Conservation (phyloP, 2,329 filamentous ascomycete species). For the Penicillium sp. region DNA sequence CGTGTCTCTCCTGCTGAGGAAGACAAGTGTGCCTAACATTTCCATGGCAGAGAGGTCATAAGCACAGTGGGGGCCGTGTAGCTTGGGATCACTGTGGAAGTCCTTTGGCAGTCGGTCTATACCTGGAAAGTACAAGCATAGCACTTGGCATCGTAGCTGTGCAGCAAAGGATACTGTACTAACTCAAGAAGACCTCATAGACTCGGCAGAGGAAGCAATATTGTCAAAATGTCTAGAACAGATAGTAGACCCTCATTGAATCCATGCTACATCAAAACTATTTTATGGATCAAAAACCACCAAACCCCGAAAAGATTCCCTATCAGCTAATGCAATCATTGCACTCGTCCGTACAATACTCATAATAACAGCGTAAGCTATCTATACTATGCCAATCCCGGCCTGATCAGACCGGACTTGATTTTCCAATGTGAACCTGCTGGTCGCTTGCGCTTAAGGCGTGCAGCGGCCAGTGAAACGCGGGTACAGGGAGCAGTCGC, state of each 20-base stretch:
- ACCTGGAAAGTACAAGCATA: too few species aligned
- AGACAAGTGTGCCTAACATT: too few species aligned
- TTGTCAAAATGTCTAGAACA: not conserved
- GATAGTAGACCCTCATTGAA: not conserved
- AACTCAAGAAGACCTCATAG: not conserved
- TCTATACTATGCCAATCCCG: not conserved
- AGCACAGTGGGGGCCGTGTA: too few species aligned
- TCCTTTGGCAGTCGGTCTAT: too few species aligned
- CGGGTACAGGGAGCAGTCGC: constrained; percentile 58
- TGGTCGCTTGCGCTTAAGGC: constrained; percentile 35
- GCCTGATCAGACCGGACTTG: not conserved
- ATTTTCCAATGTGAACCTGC: not conserved
- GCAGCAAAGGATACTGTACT: too few species aligned
- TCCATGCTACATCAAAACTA: not conserved
- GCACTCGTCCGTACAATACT: not conserved
- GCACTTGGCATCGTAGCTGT: too few species aligned
- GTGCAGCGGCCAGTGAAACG: constrained; percentile 54
- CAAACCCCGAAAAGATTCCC: not conserved
- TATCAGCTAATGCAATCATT: not conserved
- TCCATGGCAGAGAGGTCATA: too few species aligned
- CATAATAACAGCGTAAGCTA: not conserved
- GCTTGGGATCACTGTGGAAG: too few species aligned
- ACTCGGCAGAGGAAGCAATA: not conserved
- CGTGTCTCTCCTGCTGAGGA: not conserved
- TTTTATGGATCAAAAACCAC: not conserved